Evolutionary conservation across 1,139 yeast genomes (phyloP).

Genomic region (Sugiyamaella grinbergsii): DNA sequence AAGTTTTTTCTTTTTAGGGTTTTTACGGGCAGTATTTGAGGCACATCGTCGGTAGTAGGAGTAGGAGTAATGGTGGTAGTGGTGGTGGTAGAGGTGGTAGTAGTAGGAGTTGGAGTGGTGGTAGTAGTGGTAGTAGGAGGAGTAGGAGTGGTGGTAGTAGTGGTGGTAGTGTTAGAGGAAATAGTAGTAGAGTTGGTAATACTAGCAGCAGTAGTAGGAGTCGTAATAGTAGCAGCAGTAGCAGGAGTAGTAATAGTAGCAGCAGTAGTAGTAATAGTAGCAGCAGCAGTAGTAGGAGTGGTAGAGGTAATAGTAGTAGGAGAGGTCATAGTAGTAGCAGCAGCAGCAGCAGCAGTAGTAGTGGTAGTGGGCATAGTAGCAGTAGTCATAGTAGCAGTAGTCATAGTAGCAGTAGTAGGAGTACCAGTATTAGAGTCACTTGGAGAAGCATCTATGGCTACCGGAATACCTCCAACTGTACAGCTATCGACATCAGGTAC

Average conservation of each 20-base stretch:
- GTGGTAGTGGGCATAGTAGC: too few species aligned
- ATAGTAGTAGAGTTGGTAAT: background rate
- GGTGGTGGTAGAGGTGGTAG: too few species aligned
- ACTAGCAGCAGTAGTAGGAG: background rate
- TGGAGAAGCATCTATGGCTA: too few species aligned
- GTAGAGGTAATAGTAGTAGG: background rate
- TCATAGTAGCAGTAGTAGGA: too few species aligned
- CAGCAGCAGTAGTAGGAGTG: background rate
- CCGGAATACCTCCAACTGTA: too few species aligned
- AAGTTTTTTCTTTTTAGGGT: slow-evolving; percentile 72
- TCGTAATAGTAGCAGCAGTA: background rate
- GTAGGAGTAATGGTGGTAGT: background rate
- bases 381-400: too few species aligned
- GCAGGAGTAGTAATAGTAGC: background rate
- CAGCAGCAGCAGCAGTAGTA: background rate
- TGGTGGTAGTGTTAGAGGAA: background rate
- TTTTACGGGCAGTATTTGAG: slow-evolving; percentile 50
- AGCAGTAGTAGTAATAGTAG: background rate
- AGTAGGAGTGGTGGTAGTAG: background rate
- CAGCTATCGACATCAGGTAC: background rate
- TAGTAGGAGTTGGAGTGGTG: background rate
- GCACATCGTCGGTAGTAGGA: slow-evolving; percentile 3
- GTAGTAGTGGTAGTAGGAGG: background rate
- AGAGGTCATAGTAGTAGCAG: background rate
- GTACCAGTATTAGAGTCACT: too few species aligned